Conservation (phyloP, 345 rosid species). For the rapeseed (Brassica napus) region DNA sequence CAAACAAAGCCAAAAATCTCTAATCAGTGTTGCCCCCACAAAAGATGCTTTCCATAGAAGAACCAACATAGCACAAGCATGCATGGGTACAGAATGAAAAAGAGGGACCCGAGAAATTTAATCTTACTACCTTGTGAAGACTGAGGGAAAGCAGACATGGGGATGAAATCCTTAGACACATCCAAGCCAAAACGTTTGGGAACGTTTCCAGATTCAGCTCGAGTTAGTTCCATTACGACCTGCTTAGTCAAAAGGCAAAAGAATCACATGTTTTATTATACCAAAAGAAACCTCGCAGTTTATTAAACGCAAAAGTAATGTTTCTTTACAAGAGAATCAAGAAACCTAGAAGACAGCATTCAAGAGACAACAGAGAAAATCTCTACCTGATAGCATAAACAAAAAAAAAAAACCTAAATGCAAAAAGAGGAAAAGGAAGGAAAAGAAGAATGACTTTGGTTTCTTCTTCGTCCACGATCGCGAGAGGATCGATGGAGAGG, state of each 20-base stretch:
- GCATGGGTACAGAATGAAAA: too few relatives aligned
- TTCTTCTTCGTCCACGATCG: constrained; percentile 46
- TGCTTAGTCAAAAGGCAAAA: background rate
- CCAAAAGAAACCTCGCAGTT: too few relatives aligned
- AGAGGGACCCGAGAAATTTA: background rate
- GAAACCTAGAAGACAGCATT: background rate
- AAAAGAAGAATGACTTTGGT: constrained; percentile 7
- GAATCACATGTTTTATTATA: background rate
- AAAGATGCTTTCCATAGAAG: background rate
- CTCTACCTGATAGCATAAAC: background rate
- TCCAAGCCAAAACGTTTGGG: constrained; percentile 72
- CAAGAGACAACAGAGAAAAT: background rate
- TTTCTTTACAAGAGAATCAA: too few relatives aligned
- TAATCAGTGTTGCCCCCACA: background rate
- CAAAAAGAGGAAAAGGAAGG: too few relatives aligned
- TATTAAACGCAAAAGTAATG: background rate
- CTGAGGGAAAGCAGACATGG: constrained; percentile 69
- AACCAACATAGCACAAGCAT: background rate
- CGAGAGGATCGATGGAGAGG: constrained; percentile 66
- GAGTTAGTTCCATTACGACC: constrained; percentile 51
- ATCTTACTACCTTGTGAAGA: constrained; percentile 50
- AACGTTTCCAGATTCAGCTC: constrained; percentile 60
- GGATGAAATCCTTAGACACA: constrained; percentile 71
- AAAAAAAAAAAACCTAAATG: background rate
- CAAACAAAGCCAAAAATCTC: background rate